Base-by-base conservation (phyloP, 306 rosid species). In the Vachellia collinsii region DNA sequence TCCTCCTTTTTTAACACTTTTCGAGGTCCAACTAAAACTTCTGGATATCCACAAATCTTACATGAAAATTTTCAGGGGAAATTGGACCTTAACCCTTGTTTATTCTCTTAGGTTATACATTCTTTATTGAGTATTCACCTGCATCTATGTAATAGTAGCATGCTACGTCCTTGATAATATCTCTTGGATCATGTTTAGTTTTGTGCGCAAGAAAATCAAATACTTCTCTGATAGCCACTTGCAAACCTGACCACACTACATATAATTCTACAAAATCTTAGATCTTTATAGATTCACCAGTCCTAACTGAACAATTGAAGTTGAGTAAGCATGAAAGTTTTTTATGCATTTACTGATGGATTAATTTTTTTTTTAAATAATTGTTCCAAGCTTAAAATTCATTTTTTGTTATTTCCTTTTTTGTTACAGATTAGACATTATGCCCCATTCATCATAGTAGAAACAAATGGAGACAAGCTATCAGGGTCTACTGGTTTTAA, bases 401-500 rank as follows among this genome's bases (percentile, higher is more conserved):
- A 23, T 42, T 48, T 51, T 51, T 19, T 20, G 10, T 75, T 3
- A 8, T 7, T 25, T 17, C n/a, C n/a, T n/a, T 19, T n/a, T 9
- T 34, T n/a, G 7, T 74, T 72, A 83, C 85, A 94, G 97, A 91
- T 94, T 79, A 90, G 99, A 70, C 92, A 79, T 84, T 95, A 95
- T 79, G 61, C 75, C 12, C 97, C 93, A 36, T 91, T 90, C 83
- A 72, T 88, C 66, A 91, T 95, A 53, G 96, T 90, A 12, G 94
- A 91, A 84, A 91, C 97, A 85, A 77, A 75, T 16, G 98, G 82
- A 59, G 97, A 93, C 86, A 95, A 93, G 87, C 86, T 95, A 38
- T 82, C 97, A 46, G 98, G 98, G 58, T 88, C 93, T 37, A 79
- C 90, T 39, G 98, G 98, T 70, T 95, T 93, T 53, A 88, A 90